phyloP scores from a whole-genome alignment of 2,329 filamentous ascomycete genomes.

The Stachybotrys chartarum region DNA sequence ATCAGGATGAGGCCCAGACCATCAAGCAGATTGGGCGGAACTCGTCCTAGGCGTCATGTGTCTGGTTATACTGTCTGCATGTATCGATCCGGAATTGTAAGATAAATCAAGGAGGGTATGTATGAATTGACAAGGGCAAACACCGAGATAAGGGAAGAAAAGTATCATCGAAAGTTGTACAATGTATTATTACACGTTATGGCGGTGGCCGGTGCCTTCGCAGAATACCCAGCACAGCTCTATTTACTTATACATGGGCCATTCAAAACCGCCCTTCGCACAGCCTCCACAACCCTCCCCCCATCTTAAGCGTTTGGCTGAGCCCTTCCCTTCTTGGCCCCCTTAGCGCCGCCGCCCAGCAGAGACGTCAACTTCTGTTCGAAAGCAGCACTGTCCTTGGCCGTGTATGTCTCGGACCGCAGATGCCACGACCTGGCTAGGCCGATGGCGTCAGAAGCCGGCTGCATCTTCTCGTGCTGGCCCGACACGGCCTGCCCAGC shows the following conservation, averaged over 20 bases:
- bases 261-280: neutral
- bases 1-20: conserved; percentile 40
- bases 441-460: conserved; percentile 23
- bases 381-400: conserved; percentile 26
- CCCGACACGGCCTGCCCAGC: conserved; percentile 25
- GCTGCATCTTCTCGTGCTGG: conserved; percentile 26
- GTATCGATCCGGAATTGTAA: neutral
- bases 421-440: conserved; percentile 29
- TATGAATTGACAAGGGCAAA: neutral
- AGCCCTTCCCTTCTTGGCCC: conserved; percentile 5
- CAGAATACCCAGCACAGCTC: neutral
- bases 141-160: neutral
- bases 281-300: neutral
- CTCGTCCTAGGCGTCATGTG: neutral
- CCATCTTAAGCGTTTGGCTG: conserved; percentile 15
- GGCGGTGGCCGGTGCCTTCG: neutral
- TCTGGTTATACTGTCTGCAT: neutral
- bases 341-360: conserved; percentile 11
- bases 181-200: conserved; percentile 1
- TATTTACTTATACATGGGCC: neutral
- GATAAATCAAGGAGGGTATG: neutral
- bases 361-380: conserved; percentile 30
- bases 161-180: neutral
- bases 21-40: conserved; percentile 31
- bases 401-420: conserved; percentile 27